Conservation (phyloP, 352 stramenopile genomes). For the Pythium volutum region DNA sequence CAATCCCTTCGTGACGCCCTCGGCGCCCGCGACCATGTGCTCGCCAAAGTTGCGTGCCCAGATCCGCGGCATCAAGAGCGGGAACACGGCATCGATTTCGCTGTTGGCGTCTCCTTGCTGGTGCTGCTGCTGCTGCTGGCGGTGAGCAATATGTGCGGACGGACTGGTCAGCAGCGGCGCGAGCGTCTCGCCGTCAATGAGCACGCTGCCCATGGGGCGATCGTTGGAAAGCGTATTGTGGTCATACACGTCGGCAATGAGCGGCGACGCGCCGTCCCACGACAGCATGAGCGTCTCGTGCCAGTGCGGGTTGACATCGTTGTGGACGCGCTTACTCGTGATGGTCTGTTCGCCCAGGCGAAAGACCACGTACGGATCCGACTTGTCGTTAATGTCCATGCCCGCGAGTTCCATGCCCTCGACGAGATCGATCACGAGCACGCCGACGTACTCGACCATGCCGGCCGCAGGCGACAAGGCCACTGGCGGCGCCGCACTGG, state of each 20-base stretch:
- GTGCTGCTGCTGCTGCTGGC: neutral
- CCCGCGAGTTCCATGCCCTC: constrained; percentile 56
- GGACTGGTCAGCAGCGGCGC: constrained; percentile 26
- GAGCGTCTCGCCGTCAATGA: constrained; percentile 42
- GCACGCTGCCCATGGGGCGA: constrained; percentile 60
- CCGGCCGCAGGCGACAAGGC: constrained; percentile 7
- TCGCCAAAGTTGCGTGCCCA: constrained; percentile 79
- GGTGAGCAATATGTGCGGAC: neutral
- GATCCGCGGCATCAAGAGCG: constrained; percentile 56
- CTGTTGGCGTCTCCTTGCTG: constrained; percentile 8
- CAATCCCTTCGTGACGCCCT: constrained; percentile 64
- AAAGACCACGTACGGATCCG: constrained; percentile 78
- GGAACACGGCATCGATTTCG: constrained; percentile 52
- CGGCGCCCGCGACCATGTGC: constrained; percentile 73
- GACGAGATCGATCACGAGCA: constrained; percentile 71
- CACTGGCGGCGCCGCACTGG: neutral
- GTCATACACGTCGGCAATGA: constrained; percentile 68
- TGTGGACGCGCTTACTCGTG: constrained; percentile 60
- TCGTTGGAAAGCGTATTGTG: constrained; percentile 68
- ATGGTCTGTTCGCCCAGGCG: constrained; percentile 70
- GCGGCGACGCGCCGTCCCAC: constrained; percentile 66
- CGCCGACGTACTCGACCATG: constrained; percentile 82
- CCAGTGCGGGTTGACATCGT: constrained; percentile 69
- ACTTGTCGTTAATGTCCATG: constrained; percentile 79
- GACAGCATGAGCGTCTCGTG: constrained; percentile 72